Evolutionary conservation across 2,329 filamentous ascomycete genomes (phyloP), one percentile per base, ranked within the genome.

Genomic region (Trichocomaceae sp.): DNA sequence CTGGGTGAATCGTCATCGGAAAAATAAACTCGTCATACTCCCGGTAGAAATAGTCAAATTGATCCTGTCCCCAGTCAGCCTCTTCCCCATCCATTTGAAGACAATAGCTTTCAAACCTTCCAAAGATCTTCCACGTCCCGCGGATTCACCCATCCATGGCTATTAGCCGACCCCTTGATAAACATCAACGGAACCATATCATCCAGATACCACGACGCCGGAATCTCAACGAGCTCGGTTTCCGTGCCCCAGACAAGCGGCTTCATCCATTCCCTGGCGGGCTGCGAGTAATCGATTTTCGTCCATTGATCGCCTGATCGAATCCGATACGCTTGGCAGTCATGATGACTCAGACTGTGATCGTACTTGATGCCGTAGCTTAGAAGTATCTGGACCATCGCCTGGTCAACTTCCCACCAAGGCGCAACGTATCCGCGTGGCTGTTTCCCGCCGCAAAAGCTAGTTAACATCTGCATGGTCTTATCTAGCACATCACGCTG

Each of bases 21-120:
- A 90, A 89, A 51, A 88, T 80, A 58, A 89, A 89, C 61, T 87
- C 84, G 61, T 90, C 85, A 59, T 88, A 85, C 67, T 90, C 85
- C 26, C 85, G 76, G 66, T 90, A 90, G 63, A 87, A 88, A 69
- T 88, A 84, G 61, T 81, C 76, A 57, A 83, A 82, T 54, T 80
- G 76, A 58, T 83, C 80, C 69, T 89, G 61, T 85, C 19, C 19
- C 15, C 2, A 17, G 19, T 15, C 29, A 12, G 5, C 9, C 13
- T 6, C 3, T 22, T 6, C 52, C 50, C 54, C 79, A 78, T 17
- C 78, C 75, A 60, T 72, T 5, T 12, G 19, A 1, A 12, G 15
- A 47, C 19, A 50, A 42, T 48, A 17, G 15, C n/a, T 5, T 33
- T 29, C 26, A 29, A 29, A 63, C 64, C 62, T 72, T 77, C 81